Percentiles rank a stretch among this genome's conserved stretches.
These are phyloP conservation scores for Aspergillus sp. DNA, from an alignment of 2,329 filamentous ascomycete species.

Conservation along the genomic window DNA sequence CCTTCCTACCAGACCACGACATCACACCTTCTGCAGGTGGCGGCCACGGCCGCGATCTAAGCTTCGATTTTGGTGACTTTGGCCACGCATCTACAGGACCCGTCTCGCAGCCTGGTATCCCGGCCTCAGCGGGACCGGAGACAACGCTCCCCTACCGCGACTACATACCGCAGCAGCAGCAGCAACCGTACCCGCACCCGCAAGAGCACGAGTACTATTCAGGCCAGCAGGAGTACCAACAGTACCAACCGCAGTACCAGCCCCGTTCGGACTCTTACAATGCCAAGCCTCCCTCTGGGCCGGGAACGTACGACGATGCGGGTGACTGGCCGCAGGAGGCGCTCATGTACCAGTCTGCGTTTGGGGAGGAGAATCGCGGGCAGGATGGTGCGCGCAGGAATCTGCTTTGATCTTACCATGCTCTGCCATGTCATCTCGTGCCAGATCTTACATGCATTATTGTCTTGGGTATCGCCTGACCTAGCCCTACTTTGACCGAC, in stretches of 20 bases:
- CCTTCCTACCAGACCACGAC: constrained; percentile 18
- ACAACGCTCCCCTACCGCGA: constrained; percentile 20
- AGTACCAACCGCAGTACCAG: constrained; percentile 21
- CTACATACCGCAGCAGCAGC: constrained; percentile 17
- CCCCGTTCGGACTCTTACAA: constrained; percentile 22
- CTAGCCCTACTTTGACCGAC: background rate
- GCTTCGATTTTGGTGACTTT: constrained; percentile 40
- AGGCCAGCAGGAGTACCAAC: constrained; percentile 14
- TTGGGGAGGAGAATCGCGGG: constrained; percentile 27
- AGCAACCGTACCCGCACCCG: constrained; percentile 10
- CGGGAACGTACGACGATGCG: constrained; percentile 30
- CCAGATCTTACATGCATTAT: background rate
- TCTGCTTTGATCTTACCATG: constrained; percentile 1
- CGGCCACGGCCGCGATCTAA: constrained; percentile 32
- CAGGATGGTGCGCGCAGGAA: constrained; percentile 27
- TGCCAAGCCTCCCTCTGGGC: constrained; percentile 11
- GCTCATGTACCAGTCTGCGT: constrained; percentile 43
- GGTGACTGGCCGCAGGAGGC: constrained; percentile 48
- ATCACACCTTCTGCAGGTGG: background rate
- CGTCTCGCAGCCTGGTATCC: constrained; percentile 14
- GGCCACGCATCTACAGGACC: constrained; percentile 19
- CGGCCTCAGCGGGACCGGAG: constrained; percentile 13
- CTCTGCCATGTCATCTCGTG: background rate
- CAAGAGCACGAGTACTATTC: constrained; percentile 34
- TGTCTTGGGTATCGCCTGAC: constrained; percentile 5